A percentile compares a stretch with the other conserved stretches of the same genome.
phyloP scores from a whole-genome alignment of 106 monocot species.

The Dendrobium huoshanense region DNA sequence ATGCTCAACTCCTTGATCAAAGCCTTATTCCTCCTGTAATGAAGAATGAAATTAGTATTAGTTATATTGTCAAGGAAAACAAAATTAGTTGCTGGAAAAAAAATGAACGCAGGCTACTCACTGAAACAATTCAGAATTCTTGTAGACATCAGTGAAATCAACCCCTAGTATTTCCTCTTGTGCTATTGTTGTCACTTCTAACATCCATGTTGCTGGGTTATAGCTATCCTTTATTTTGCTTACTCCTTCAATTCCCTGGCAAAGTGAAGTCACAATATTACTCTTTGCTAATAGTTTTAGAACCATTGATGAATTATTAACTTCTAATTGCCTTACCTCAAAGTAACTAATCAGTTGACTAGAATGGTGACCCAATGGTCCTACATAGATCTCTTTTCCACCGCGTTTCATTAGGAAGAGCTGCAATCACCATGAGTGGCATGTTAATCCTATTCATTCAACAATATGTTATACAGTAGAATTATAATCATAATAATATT shows the following conservation, averaged over 20 bases:
- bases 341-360: conserved; percentile 28
- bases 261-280: background rate
- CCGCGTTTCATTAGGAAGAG: conserved; percentile 33
- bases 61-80: background rate
- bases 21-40: conserved; percentile 24
- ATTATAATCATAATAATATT: background rate
- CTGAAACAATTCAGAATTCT: conserved; percentile 21
- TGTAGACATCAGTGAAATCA: conserved; percentile 18
- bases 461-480: background rate
- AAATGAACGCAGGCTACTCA: background rate
- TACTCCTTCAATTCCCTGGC: conserved; percentile 20
- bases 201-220: conserved; percentile 36
- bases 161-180: conserved; percentile 18
- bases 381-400: conserved; percentile 47
- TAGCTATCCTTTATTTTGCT: conserved; percentile 25
- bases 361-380: conserved; percentile 32
- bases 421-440: conserved; percentile 8
- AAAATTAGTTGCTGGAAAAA: background rate
- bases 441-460: background rate
- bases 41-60: background rate
- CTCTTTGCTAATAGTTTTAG: background rate
- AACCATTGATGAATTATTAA: background rate
- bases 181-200: conserved; percentile 18
- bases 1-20: conserved; percentile 20
- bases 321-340: conserved; percentile 14